A percentile compares a stretch with the other conserved stretches of the same genome.
These are phyloP conservation scores for Limnomonas spitsbergensis DNA, from an alignment of 139 green algal genomes.

Conservation along the genomic window DNA sequence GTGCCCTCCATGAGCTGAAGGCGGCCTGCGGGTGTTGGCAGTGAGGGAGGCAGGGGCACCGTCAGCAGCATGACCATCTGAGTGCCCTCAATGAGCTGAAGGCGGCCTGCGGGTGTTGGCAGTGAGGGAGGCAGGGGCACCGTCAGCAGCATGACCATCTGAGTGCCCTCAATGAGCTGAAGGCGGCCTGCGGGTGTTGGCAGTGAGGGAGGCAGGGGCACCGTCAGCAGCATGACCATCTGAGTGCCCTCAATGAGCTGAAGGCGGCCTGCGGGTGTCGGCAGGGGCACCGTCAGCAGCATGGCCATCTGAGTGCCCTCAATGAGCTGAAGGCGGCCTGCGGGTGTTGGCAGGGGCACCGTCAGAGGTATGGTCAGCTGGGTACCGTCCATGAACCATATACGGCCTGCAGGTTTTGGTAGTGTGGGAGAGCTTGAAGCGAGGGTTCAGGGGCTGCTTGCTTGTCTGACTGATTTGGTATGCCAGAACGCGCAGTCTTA, in stretches of 20 bases:
- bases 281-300: too few relatives aligned
- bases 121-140: not conserved
- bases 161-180: slow-evolving; percentile 70
- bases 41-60: not conserved
- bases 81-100: slow-evolving; percentile 76
- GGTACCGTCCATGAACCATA: slow-evolving; percentile 77
- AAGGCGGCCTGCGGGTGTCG: slow-evolving; percentile 71
- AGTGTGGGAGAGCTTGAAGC: too few relatives aligned
- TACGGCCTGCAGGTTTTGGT: slow-evolving; percentile 68
- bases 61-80: slow-evolving; percentile 99
- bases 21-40: slow-evolving; percentile 64
- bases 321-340: slow-evolving; percentile 79
- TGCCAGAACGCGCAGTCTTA: too few relatives aligned
- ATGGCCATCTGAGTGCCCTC: slow-evolving; percentile 94
- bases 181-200: slow-evolving; percentile 74
- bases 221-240: slow-evolving; percentile 99
- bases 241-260: slow-evolving; percentile 74
- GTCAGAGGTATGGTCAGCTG: slow-evolving; percentile 99
- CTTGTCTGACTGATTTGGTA: too few relatives aligned
- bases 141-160: slow-evolving; percentile 99
- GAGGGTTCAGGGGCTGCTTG: too few relatives aligned
- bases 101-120: slow-evolving; percentile 64
- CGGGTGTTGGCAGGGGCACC: too few relatives aligned
- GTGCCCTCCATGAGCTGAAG: slow-evolving; percentile 77
- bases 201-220: too few relatives aligned